phyloP scores from a whole-genome alignment of 1,284 basidiomycete genomes.

The Puccinia triticina region DNA sequence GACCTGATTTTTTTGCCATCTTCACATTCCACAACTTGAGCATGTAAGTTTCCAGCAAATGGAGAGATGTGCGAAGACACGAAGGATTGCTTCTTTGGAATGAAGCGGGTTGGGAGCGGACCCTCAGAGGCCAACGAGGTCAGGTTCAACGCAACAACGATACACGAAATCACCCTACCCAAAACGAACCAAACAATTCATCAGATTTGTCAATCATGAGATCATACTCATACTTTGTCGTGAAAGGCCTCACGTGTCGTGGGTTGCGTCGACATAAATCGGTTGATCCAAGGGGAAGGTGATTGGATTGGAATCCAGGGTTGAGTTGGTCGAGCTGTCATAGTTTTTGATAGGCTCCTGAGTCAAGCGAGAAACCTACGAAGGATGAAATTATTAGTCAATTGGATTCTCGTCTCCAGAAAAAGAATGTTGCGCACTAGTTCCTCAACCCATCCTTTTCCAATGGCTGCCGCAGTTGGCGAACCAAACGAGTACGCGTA shows the following conservation, averaged over 20 bases:
- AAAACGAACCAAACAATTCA: not conserved
- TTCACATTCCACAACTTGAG: conserved; percentile 67
- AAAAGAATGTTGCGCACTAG: conserved; percentile 56
- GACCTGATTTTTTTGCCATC: conserved; percentile 43
- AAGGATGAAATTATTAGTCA: conserved; percentile 32
- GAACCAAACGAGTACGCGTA: conserved; percentile 57
- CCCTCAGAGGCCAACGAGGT: conserved; percentile 71
- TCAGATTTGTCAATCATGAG: not conserved
- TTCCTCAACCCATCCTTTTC: conserved; percentile 63
- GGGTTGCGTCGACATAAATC: conserved; percentile 82
- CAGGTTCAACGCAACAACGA: conserved; percentile 68
- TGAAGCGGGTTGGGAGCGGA: conserved; percentile 73
- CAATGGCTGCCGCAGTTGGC: conserved; percentile 61
- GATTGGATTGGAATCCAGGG: conserved; percentile 70
- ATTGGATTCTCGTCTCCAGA: conserved; percentile 56
- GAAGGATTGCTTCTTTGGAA: conserved; percentile 67
- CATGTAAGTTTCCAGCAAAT: conserved; percentile 68
- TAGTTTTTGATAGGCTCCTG: conserved; percentile 70
- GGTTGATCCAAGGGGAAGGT: conserved; percentile 80
- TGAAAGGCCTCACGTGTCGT: conserved; percentile 63
- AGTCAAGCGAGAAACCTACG: conserved; percentile 72
- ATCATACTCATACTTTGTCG: not conserved
- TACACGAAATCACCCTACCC: conserved; percentile 55
- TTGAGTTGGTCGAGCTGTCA: conserved; percentile 77
- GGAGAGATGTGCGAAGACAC: conserved; percentile 64